phyloP scores from a whole-genome alignment of 2,329 filamentous ascomycete species.

The Pyricularia pennisetigena region DNA sequence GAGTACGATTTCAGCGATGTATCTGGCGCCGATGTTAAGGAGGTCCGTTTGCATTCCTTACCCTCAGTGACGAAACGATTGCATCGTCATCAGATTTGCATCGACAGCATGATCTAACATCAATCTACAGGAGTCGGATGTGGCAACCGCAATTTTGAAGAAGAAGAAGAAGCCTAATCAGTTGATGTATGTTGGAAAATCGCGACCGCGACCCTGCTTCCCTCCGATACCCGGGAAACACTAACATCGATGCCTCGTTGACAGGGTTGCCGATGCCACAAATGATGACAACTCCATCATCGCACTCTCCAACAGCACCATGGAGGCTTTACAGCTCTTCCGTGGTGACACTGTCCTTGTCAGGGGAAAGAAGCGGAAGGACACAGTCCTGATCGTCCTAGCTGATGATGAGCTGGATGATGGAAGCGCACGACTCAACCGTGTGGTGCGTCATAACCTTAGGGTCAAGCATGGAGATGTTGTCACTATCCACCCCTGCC shows the following conservation, averaged over 20 bases:
- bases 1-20: neutral
- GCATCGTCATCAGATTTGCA: neutral
- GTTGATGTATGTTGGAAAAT: slow-evolving; percentile 58
- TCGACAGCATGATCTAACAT: neutral
- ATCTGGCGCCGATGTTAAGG: neutral
- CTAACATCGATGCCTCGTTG: neutral
- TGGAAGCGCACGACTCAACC: slow-evolving; percentile 93
- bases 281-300: slow-evolving; percentile 99
- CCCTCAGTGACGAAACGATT: neutral
- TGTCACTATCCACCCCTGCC: slow-evolving; percentile 93
- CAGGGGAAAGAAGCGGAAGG: slow-evolving; percentile 99
- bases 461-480: slow-evolving; percentile 98
- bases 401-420: slow-evolving; percentile 98
- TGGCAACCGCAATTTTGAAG: slow-evolving; percentile 92
- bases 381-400: slow-evolving; percentile 94
- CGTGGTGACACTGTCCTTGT: slow-evolving; percentile 96
- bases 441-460: slow-evolving; percentile 95
- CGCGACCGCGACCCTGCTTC: neutral
- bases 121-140: slow-evolving; percentile 65
- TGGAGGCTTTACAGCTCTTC: slow-evolving; percentile 97
- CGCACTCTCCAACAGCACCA: slow-evolving; percentile 94
- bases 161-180: slow-evolving; percentile 99
- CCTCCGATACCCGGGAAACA: neutral
- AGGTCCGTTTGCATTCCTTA: neutral
- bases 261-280: slow-evolving; percentile 89